Percentiles rank a stretch among this genome's conserved stretches.
Evolutionary conservation across 106 monocot species (phyloP).

Genomic region (Dendrobium chrysotoxum): DNA sequence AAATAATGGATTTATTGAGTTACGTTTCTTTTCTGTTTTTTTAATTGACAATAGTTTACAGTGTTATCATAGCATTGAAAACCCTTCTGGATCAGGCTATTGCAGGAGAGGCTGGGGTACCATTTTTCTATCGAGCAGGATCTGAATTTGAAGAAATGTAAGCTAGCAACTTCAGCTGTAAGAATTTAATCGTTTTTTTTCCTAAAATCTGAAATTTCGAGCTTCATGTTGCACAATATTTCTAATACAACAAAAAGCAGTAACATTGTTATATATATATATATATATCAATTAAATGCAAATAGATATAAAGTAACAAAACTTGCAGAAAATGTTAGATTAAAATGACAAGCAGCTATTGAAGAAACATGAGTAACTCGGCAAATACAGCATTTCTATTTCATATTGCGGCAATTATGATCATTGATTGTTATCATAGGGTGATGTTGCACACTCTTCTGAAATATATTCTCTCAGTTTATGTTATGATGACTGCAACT

Average conservation of each 20-base stretch:
- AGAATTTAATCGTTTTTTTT: background rate
- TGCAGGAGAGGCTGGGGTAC: constrained; percentile 99
- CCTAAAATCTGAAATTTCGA: background rate
- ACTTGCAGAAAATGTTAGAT: background rate
- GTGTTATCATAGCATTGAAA: background rate
- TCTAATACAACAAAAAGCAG: background rate
- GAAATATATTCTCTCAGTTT: background rate
- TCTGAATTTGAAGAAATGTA: constrained; percentile 99
- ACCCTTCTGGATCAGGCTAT: constrained; percentile 59
- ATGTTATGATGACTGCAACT: background rate
- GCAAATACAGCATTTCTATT: background rate
- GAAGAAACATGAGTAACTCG: background rate
- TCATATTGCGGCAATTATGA: background rate
- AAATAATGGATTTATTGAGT: background rate
- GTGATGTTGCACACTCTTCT: background rate
- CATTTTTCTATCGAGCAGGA: constrained; percentile 98
- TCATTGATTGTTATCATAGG: background rate
- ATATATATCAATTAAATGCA: background rate
- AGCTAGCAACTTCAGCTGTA: constrained; percentile 16
- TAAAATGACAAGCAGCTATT: background rate
- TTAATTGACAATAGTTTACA: background rate
- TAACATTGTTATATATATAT: background rate
- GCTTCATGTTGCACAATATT: background rate
- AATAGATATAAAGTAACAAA: background rate
- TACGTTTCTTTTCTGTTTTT: background rate